Base-by-base conservation (phyloP, 306 rosid species). In the Calophaca sinica region DNA sequence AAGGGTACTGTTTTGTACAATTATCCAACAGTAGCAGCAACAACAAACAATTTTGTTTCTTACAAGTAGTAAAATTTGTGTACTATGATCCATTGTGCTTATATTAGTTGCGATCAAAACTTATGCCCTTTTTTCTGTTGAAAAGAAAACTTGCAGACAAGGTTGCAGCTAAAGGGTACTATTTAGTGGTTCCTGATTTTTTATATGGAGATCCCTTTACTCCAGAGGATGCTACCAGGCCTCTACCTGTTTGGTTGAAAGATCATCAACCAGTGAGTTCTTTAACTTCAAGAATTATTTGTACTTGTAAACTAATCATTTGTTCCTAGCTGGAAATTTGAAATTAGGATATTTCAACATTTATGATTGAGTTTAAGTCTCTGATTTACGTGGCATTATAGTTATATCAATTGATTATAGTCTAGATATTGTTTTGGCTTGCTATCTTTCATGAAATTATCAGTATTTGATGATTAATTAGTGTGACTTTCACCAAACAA, bases 71-170 rank as follows among this genome's bases (percentile, higher is more conserved):
- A 5, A 7, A 6, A 38, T 4, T 58, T 58, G 11, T 58, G 63
- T 58, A 58, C 6, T 2, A 31, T 58, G 63, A 58, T 32, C 63
- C 41, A 32, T 58, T 58, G 63, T 31, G 41, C 15, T 58, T 32
- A 11, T 31, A 66, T 45, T 29, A 31, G 41, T 10, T 26, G 36
- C 42, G 36, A 41, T 15, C 28, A 36, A 63, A 63, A 20, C 5
- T 67, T 67, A 13, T 2, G 55, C 60, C 32, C 4, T 10, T 7
- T 44, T 70, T 65, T 77, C 14, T 45, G 29, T 59, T 70, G 15
- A 64, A 35, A 78, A 90, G 96, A 87, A 84, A 85, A 77, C 82
- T 91, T 5, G 96, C 90, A 4, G 89, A 88, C 76, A 87, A 91
- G 82, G 68, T 82, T 80, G 89, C 90, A 74, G 87, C 86, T 58